Percentiles rank a stretch among this genome's conserved stretches.
These are phyloP conservation scores for Pichia sorboxylosa DNA, from an alignment of 1,139 yeast species.

Conservation along the genomic window DNA sequence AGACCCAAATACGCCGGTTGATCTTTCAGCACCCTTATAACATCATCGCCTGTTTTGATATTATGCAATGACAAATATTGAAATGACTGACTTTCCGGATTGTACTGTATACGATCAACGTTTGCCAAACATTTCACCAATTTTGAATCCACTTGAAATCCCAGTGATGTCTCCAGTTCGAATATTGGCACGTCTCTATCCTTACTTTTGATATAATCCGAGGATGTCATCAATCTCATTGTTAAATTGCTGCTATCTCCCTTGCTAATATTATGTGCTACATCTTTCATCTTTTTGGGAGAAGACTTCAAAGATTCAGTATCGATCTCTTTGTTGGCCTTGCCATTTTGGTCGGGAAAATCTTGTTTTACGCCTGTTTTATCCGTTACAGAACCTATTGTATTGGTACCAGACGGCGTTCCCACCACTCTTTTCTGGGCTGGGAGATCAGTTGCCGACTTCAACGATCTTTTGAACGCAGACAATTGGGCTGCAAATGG, in stretches of 20 bases:
- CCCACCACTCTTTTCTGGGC: not conserved
- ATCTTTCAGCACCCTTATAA: slow-evolving; percentile 59
- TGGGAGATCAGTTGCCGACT: slow-evolving; percentile 13
- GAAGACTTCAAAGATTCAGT: not conserved
- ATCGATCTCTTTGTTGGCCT: not conserved
- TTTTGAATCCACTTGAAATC: slow-evolving; percentile 31
- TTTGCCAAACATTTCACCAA: slow-evolving; percentile 61
- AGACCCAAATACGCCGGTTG: slow-evolving; percentile 86
- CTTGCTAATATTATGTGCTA: slow-evolving; percentile 4
- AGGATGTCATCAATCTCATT: slow-evolving; percentile 39
- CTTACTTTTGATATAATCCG: slow-evolving; percentile 66
- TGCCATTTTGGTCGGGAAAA: not conserved
- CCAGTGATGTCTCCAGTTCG: slow-evolving; percentile 48
- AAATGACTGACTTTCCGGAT: slow-evolving; percentile 48
- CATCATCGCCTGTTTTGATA: slow-evolving; percentile 68
- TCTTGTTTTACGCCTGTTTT: not conserved
- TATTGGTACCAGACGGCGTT: not conserved
- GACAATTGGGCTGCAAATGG: slow-evolving; percentile 39
- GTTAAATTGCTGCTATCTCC: slow-evolving; percentile 20
- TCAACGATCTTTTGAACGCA: slow-evolving; percentile 49
- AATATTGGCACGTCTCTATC: slow-evolving; percentile 60
- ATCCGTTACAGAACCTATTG: not conserved
- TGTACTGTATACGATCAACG: slow-evolving; percentile 63
- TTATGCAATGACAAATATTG: slow-evolving; percentile 85
- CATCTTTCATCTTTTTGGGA: not conserved